Percentiles rank a stretch among this genome's conserved stretches.
These are phyloP conservation scores for Tulasnella sp. DNA, from an alignment of 768 basidiomycete genomes.

Conservation along the genomic window DNA sequence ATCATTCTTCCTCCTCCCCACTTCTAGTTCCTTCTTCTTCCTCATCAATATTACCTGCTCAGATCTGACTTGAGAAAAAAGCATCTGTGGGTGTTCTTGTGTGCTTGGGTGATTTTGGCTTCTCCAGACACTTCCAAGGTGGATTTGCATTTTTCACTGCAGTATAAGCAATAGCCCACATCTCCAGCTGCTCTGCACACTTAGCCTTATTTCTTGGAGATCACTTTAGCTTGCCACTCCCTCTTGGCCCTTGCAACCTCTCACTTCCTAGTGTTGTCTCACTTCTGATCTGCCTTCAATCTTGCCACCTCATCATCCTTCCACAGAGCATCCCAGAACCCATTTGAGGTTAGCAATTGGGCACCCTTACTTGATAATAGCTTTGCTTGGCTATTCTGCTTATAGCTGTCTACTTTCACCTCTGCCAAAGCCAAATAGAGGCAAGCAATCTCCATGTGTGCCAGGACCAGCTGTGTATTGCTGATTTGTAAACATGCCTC, in stretches of 20 bases:
- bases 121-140: not conserved
- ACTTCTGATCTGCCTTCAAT: not conserved
- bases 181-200: not conserved
- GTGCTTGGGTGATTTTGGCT: not conserved
- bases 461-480: slow-evolving; percentile 7
- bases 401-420: not conserved
- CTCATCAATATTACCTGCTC: not conserved
- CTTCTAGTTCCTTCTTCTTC: not conserved
- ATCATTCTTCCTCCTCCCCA: slow-evolving; percentile 1
- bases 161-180: not conserved
- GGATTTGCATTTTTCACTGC: not conserved
- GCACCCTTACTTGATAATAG: not conserved
- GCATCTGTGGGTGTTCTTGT: not conserved
- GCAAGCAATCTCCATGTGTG: not conserved
- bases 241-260: not conserved
- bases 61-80: not conserved
- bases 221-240: not conserved
- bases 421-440: not conserved
- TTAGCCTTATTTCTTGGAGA: not conserved
- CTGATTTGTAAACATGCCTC: not conserved
- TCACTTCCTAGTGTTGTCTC: not conserved
- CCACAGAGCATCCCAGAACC: not conserved
- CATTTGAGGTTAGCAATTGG: not conserved
- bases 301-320: not conserved
- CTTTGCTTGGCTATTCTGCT: not conserved